Conservation (phyloP, 2,329 filamentous ascomycete species). For the Fusarium sp. region DNA sequence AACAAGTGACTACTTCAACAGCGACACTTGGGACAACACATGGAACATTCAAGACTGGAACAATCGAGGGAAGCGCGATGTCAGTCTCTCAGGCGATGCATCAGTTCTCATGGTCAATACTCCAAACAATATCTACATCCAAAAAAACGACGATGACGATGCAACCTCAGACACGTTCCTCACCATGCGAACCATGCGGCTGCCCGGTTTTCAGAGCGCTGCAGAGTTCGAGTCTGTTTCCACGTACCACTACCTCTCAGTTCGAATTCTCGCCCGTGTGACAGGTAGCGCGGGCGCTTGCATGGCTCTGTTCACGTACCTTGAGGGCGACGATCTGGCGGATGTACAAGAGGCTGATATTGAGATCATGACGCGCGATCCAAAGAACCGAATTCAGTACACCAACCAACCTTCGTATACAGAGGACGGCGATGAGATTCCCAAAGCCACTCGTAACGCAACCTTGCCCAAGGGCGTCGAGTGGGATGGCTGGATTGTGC, state of each 20-base stretch:
- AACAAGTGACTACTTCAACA: constrained; percentile 58
- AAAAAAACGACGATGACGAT: constrained; percentile 56
- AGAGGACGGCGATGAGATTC: constrained; percentile 58
- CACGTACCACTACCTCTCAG: constrained; percentile 51
- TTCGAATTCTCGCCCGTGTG: constrained; percentile 66
- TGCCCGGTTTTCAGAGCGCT: constrained; percentile 60
- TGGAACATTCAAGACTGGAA: constrained; percentile 60
- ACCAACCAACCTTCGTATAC: constrained; percentile 71
- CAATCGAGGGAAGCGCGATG: constrained; percentile 54
- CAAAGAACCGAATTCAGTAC: constrained; percentile 63
- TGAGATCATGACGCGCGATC: constrained; percentile 65
- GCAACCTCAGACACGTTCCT: constrained; percentile 58
- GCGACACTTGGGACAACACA: constrained; percentile 52
- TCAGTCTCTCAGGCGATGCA: constrained; percentile 47
- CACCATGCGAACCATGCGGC: constrained; percentile 62
- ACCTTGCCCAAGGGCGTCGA: constrained; percentile 58
- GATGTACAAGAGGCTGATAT: constrained; percentile 66
- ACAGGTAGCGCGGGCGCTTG: constrained; percentile 63
- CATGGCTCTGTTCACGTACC: constrained; percentile 68
- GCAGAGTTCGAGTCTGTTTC: constrained; percentile 61
- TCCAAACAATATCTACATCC: constrained; percentile 62
- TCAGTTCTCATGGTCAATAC: constrained; percentile 58
- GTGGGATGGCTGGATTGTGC: constrained; percentile 70
- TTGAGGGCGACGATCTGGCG: constrained; percentile 52
- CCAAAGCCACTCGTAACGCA: constrained; percentile 62